Base-by-base conservation (phyloP, 2,329 filamentous ascomycete genomes). In the Sarocladiaceae sp. region DNA sequence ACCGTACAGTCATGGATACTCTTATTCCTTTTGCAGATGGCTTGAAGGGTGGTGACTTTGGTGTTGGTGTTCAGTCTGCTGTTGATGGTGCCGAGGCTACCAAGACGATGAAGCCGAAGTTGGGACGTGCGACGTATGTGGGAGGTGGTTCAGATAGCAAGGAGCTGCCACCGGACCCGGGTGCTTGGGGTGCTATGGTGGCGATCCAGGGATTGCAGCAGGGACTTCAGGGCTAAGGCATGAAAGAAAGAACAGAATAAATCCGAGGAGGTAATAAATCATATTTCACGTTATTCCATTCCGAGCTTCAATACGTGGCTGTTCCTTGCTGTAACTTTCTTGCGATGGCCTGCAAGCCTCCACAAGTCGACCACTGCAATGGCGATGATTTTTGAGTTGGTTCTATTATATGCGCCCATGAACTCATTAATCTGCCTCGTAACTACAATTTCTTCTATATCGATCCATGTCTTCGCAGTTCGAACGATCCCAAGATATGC, bases 81-180 rank as follows among this genome's bases (percentile, higher is more conserved):
- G 71, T 79, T 8, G 66, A 73, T 37, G 84, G 84, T 6, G 78
- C 84, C 4, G 79, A 84, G 61, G 74, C 73, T 6, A 89, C 86
- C 3, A 84, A 78, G 66, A 79, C 71, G 23, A 80, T 88, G 76
- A 79, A 75, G 65, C 82, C 86, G 7, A 81, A 73, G 58, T 69
- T 89, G 25, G 86, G 86, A 2, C 72, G 86, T 50, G 85, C 85
- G 11, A 86, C 86, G 0, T 89, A 89, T 59, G 80, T 88, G 3
- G 83, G 79, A 4, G 76, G 74, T 1, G 77, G 76, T 39, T 71
- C 72, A 3, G 78, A 73, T 52, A 72, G 78, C 54, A 67, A 67
- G 50, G 75, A 74, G 40, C 56, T 78, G 52, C 82, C 86, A 4
- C 84, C 86, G 3, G 86, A 89, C 64, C 86, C 86, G 0, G 85